These are phyloP conservation scores for Lactarius indigo DNA, from an alignment of 768 basidiomycete genomes.

Conservation along the genomic window DNA sequence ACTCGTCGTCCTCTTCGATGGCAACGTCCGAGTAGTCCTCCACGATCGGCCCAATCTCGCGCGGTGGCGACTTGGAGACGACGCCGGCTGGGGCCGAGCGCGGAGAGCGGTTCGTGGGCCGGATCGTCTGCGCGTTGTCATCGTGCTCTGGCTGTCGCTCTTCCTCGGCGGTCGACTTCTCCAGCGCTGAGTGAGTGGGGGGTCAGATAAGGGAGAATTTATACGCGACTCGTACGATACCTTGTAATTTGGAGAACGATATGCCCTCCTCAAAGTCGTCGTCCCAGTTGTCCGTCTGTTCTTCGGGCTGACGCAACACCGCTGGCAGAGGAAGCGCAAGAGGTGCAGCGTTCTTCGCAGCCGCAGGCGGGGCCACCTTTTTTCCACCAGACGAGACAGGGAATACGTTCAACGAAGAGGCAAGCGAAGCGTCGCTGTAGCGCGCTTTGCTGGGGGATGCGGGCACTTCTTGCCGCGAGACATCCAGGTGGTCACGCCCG, in stretches of 20 bases:
- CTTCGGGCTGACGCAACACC: conserved; percentile 69
- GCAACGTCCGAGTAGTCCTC: conserved; percentile 93
- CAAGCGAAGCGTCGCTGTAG: conserved; percentile 9
- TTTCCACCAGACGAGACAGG: conserved; percentile 18
- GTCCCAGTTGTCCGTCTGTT: conserved; percentile 96
- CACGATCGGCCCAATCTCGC: conserved; percentile 61
- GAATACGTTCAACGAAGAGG: conserved; percentile 18
- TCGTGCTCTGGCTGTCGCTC: conserved; percentile 21
- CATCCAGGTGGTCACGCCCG: conserved; percentile 35
- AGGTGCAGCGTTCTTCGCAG: conserved; percentile 25
- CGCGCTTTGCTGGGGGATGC: conserved; percentile 25
- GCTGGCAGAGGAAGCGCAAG: conserved; percentile 55
- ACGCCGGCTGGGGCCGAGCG: conserved; percentile 35
- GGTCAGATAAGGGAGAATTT: conserved; percentile 30
- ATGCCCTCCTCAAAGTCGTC: conserved; percentile 96
- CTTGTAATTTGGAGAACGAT: conserved; percentile 80
- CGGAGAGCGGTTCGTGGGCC: conserved; percentile 69
- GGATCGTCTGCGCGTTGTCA: conserved; percentile 58
- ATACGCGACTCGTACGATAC: conserved; percentile 29
- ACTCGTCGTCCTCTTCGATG: conserved; percentile 63
- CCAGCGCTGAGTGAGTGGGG: conserved; percentile 36
- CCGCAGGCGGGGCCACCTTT: conserved; percentile 23
- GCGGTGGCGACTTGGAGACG: conserved; percentile 56
- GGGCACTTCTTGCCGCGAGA: conserved; percentile 47
- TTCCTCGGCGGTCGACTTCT: conserved; percentile 56